Conservation (phyloP, 257 asterid genomes). For the Fraxinus anomala region DNA sequence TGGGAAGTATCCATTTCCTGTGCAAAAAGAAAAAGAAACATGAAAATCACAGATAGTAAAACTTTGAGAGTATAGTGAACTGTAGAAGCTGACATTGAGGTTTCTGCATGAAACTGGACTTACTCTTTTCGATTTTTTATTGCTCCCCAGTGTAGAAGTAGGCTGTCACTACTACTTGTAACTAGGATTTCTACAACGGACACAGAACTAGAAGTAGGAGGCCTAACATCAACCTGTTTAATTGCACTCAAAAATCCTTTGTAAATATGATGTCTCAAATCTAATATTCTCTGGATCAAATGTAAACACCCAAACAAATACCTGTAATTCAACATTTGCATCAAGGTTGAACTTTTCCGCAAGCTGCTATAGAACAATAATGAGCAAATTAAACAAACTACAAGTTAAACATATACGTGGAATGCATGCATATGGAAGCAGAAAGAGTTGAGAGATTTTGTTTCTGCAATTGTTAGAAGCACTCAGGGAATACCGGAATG, state of each 20-base stretch:
- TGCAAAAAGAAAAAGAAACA: constrained; percentile 8
- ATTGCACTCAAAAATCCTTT: constrained; percentile 25
- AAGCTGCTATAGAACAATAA: constrained; percentile 43
- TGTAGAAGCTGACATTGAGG: constrained; percentile 19
- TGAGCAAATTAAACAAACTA: constrained; percentile 22
- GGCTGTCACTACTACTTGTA: constrained; percentile 49
- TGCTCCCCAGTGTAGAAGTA: constrained; percentile 95
- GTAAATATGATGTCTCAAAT: constrained; percentile 21
- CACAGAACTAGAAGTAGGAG: constrained; percentile 55
- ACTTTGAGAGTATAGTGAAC: background rate
- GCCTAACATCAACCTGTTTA: constrained; percentile 77
- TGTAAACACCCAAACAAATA: constrained; percentile 30
- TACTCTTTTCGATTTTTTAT: constrained; percentile 54
- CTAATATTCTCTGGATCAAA: constrained; percentile 16
- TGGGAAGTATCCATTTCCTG: constrained; percentile 89
- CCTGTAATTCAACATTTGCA: constrained; percentile 81
- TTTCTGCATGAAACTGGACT: constrained; percentile 33
- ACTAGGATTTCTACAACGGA: constrained; percentile 57
- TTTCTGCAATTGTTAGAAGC: constrained; percentile 6
- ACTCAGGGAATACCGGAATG: constrained; percentile 7
- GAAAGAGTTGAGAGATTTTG: constrained; percentile 16
- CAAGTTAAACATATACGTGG: constrained; percentile 9
- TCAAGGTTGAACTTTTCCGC: constrained; percentile 77
- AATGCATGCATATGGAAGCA: constrained; percentile 17
- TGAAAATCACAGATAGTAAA: background rate